Percentiles rank a stretch among this genome's conserved stretches.
Evolutionary conservation across 192 early-diverging fungal species (phyloP).

Genomic region (Backusella australiensis): DNA sequence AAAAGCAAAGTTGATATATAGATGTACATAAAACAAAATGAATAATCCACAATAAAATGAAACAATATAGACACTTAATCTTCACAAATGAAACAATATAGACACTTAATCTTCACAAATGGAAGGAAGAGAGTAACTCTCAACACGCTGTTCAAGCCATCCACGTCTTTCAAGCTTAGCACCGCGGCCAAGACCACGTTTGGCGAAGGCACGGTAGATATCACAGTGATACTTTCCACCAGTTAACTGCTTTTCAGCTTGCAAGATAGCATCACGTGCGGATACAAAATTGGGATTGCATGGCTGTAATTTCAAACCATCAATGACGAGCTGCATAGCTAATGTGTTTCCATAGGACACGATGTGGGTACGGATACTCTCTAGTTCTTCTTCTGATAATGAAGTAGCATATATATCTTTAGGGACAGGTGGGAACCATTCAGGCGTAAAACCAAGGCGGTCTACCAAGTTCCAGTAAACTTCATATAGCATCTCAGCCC

Average conservation of each 20-base stretch:
- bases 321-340: constrained; percentile 66
- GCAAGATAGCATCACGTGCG: constrained; percentile 71
- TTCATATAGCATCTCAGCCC: constrained; percentile 92
- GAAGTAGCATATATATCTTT: not conserved
- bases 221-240: constrained; percentile 67
- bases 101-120: constrained; percentile 11
- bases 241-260: constrained; percentile 63
- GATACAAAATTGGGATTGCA: constrained; percentile 72
- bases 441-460: constrained; percentile 49
- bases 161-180: constrained; percentile 51
- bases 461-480: constrained; percentile 72
- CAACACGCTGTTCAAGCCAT: constrained; percentile 33
- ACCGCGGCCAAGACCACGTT: constrained; percentile 80
- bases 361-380: constrained; percentile 34
- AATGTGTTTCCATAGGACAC: constrained; percentile 66
- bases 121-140: constrained; percentile 27
- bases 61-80: not conserved
- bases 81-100: constrained; percentile 17
- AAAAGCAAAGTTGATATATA: not conserved
- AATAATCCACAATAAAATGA: constrained; percentile 3
- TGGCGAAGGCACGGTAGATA: constrained; percentile 81
- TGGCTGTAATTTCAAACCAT: constrained; percentile 77
- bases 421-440: constrained; percentile 54
- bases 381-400: constrained; percentile 15
- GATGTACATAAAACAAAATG: constrained; percentile 5